Base-by-base conservation (phyloP, 768 basidiomycete genomes). In the Xerocomellus amylosporus region DNA sequence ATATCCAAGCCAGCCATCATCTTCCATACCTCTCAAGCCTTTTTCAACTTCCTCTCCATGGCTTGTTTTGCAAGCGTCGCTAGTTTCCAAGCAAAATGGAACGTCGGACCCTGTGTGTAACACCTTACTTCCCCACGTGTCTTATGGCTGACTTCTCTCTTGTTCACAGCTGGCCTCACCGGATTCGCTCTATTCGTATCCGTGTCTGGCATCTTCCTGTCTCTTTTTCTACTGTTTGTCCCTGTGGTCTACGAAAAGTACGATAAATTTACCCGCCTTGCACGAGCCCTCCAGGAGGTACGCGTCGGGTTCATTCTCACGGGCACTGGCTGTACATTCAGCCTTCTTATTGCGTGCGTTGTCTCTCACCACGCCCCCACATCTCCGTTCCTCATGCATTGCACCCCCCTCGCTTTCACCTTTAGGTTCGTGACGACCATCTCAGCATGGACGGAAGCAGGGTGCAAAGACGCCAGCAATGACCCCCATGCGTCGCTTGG, bases 31-130 rank as follows among this genome's bases (percentile, higher is more conserved):
- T 84, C 82, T 3, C 89, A 96, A 75, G 80, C 84, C 50, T 94
- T 98, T 78, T 93, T 96, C 84, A 87, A 88, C 69, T 97, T 98
- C 67, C 79, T 98, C 43, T 84, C 91, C 13, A 88, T 96, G 84
- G 88, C 87, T 44, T 95, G 92, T 66, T 93, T 92, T 62, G 95
- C 90, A 8, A 86, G 88, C 62, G 89, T 93, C 4, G 94, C 94
- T 0, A 75, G 78, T 20, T 98, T 96, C 71, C 94, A 98, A 63
- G 85, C 90, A 5, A 87, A 88, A 60, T 94, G 84, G 83, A 65
- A 77, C 10, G 80, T 96, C 22, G 90, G 90, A 8, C 90, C 92
- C 37, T 97, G 94, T 96, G 62, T 61, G 93, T 83, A 17, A 46
- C 37, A 3, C 30, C 15, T 4, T 26, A 0, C 31, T 45, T 46